Evolutionary conservation across 495 filamentous ascomycete genomes (phyloP), one percentile per base, ranked within the genome.

Genomic region (Podospora tetraspora): DNA sequence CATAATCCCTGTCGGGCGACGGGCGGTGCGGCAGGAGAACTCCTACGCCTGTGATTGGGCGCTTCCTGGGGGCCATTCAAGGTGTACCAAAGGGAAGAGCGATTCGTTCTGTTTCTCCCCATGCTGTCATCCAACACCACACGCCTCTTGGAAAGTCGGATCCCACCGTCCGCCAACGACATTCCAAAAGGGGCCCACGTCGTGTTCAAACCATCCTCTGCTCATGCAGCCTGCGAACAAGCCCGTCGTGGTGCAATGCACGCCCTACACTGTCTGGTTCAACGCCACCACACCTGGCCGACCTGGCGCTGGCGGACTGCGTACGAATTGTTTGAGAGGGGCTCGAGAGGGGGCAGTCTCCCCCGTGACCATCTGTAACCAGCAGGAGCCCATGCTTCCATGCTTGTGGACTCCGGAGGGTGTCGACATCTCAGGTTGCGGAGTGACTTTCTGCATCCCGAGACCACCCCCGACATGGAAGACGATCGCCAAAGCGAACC

Each of bases 71-170:
- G 37, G 13, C 37, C 13, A 10, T 32, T 1, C 9, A 10, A 32
- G 30, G 30, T 11, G 11, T n/a, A n/a, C 37, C 34, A 37, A 27
- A 63, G 60, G 37, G 57, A 29, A 21, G 12, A 25, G 57, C 29
- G 23, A 25, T 66, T 66, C 25, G 37, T 30, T 34, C 34, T 69
- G 32, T 63, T 66, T 24, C 66, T 52, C 60, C 60, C 60, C 67
- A 66, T 69, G 67, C 62, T 72, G 70, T 72, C 70, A 71, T 69
- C 63, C 63, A 65, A 58, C 63, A 57, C 43, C 37, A 56, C 62
- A 56, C 34, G 59, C 63, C 23, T 19, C 43, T 25, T 25, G 52
- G 43, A 52, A 52, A 52, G 34, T 56, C n/a, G 37, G 56, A 57
- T 25, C 63, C 64, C 70, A 64, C 57, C 68, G 64, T 29, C 60